Percentiles rank a stretch among this genome's conserved stretches.
These are phyloP conservation scores for Actinomortierella ambigua DNA, from an alignment of 371 early-diverging fungal genomes.

Conservation along the genomic window DNA sequence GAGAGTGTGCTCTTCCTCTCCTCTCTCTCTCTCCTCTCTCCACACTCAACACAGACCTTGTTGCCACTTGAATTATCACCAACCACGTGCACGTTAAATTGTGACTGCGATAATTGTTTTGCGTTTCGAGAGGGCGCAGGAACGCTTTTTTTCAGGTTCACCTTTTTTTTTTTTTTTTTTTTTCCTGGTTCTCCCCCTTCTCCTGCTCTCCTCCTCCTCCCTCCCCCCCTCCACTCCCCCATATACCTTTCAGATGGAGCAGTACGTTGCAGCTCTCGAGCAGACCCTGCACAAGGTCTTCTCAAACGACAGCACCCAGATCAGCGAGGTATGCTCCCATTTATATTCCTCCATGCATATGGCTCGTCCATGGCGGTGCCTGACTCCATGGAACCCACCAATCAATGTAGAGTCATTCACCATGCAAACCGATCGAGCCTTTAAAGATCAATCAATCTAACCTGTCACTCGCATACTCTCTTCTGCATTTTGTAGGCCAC, in stretches of 20 bases:
- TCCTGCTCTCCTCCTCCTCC: neutral
- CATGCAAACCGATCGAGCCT: neutral
- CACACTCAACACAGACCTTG: no score
- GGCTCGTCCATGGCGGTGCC: no score
- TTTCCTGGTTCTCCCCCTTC: neutral
- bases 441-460: neutral
- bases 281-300: conserved; percentile 37
- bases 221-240: neutral
- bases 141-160: no score
- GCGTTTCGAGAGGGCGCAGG: no score
- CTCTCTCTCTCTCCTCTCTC: no score
- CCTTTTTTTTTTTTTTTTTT: conserved; percentile 5
- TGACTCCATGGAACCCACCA: no score
- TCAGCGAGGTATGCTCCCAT: conserved; percentile 25
- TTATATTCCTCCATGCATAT: no score
- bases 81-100: no score
- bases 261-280: conserved; percentile 31
- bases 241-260: conserved; percentile 22
- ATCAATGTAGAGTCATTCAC: no score
- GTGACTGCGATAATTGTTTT: no score
- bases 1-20: no score
- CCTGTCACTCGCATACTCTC: neutral
- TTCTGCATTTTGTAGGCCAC: conserved; percentile 55
- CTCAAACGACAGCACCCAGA: conserved; percentile 35
- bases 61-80: no score